phyloP scores from a whole-genome alignment of 2,329 filamentous ascomycete species.

The Colletotrichum salicis region DNA sequence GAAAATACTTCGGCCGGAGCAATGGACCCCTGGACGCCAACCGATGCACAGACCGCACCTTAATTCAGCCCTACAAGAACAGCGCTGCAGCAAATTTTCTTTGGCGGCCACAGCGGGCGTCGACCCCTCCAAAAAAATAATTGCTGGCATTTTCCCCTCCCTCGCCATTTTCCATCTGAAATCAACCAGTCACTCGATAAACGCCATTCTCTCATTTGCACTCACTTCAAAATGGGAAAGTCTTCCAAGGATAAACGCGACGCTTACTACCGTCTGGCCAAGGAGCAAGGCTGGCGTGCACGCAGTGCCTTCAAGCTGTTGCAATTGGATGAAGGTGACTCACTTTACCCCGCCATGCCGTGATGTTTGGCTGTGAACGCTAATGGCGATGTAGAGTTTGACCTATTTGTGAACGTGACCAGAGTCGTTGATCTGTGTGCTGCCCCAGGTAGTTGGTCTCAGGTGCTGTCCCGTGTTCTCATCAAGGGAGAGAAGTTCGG shows the following conservation, averaged over 20 bases:
- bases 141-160: background rate
- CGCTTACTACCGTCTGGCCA: slow-evolving; percentile 96
- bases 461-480: slow-evolving; percentile 91
- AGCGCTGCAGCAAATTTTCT: slow-evolving; percentile 33
- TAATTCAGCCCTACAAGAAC: slow-evolving; percentile 41
- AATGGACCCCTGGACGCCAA: background rate
- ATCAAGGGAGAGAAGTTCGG: slow-evolving; percentile 95
- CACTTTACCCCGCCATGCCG: slow-evolving; percentile 11
- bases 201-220: background rate
- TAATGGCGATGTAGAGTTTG: slow-evolving; percentile 74
- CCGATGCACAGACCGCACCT: slow-evolving; percentile 42
- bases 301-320: slow-evolving; percentile 96
- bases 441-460: slow-evolving; percentile 95
- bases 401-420: slow-evolving; percentile 89
- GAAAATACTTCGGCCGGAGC: slow-evolving; percentile 7
- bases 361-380: background rate
- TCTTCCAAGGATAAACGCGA: slow-evolving; percentile 99
- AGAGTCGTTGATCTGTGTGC: slow-evolving; percentile 96
- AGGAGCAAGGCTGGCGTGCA: slow-evolving; percentile 98
- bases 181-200: background rate
- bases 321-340: slow-evolving; percentile 83
- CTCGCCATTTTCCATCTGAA: background rate
- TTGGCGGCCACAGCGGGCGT: slow-evolving; percentile 34
- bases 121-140: slow-evolving; percentile 28
- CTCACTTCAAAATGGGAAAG: slow-evolving; percentile 78